Evolutionary conservation across 148 eudicot genomes (phyloP), one percentile per base, ranked within the genome.

Genomic region (Bassia scoparia): DNA sequence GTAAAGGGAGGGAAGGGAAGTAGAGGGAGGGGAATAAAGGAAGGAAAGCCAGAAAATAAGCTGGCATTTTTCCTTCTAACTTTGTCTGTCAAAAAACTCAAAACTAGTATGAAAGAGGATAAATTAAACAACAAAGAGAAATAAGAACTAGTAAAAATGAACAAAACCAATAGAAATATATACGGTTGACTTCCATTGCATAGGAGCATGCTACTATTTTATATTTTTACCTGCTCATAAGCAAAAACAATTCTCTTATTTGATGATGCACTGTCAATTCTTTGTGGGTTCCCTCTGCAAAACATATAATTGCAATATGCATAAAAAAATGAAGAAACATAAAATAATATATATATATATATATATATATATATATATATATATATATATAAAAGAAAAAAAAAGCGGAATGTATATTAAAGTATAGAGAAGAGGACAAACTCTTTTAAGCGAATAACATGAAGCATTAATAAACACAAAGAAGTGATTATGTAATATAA

Each of bases 241-340:
- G 93, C 85, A 82, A 95, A 95, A 76, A 84, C 87, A 79, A 90
- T 85, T 81, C 99, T 79, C 83, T 88, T 95, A 82, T 86, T 92
- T 33, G 99, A 85, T 63, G 92, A 89, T 50, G 78, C 86, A 59
- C 84, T 85, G 76, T 95, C 99, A 70, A 95, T 88, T 83, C 99
- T 80, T 78, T 95, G 99, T 38, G 99, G 99, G 63, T 95, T 95
- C 56, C 87, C 93, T 81, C 99, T 95, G 89, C 61, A 69, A 77
- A 63, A 70, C 21, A 76, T 6, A 63, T 31, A 74, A n/a, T 55
- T 48, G 13, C 71, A 52, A 66, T 49, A 67, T 18, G 62, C 74
- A 52, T 44, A 56, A 24, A 41, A 38, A 65, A 18, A 55, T 26
- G 20, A 62, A 35, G 61, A 63, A 63, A 31, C 21, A 34, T 29